phyloP scores from a whole-genome alignment of 2,329 filamentous ascomycete genomes.

The Aureobasidium leucospermi region DNA sequence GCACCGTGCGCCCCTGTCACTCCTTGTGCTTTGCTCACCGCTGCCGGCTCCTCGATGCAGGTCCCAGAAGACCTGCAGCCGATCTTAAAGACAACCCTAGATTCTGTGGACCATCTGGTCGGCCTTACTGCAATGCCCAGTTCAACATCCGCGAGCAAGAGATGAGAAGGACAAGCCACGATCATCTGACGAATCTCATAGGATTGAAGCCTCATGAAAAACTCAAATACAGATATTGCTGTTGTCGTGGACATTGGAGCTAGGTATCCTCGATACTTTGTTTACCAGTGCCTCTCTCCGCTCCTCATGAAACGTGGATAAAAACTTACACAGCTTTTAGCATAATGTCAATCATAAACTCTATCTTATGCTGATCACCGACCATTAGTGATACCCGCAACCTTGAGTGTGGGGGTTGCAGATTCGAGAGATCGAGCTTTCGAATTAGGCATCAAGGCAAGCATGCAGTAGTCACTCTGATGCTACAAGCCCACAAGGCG shows the following conservation, averaged over 20 bases:
- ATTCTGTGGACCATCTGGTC: not conserved
- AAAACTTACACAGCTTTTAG: not conserved
- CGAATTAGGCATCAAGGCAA: slow-evolving; percentile 4
- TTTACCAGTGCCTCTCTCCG: not conserved
- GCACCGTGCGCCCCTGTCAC: slow-evolving; percentile 10
- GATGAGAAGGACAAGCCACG: not conserved
- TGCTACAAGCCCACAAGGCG: not conserved
- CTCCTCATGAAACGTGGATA: not conserved
- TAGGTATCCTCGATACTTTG: too few relatives aligned
- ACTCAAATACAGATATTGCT: too few relatives aligned
- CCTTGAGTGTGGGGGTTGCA: not conserved
- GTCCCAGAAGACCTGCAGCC: slow-evolving; percentile 8
- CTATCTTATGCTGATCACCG: slow-evolving; percentile 9
- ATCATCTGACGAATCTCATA: not conserved
- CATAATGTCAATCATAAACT: slow-evolving; percentile 3
- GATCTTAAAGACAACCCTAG: not conserved
- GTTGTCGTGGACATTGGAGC: too few relatives aligned
- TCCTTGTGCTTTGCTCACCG: slow-evolving; percentile 5
- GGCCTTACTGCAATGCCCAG: not conserved
- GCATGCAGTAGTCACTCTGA: not conserved
- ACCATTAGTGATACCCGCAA: not conserved
- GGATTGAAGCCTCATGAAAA: too few relatives aligned
- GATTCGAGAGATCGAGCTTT: not conserved
- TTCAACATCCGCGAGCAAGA: not conserved
- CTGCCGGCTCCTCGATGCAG: slow-evolving; percentile 7